Evolutionary conservation across 768 basidiomycete species (phyloP).

Genomic region (Leucosporidium scottii): DNA sequence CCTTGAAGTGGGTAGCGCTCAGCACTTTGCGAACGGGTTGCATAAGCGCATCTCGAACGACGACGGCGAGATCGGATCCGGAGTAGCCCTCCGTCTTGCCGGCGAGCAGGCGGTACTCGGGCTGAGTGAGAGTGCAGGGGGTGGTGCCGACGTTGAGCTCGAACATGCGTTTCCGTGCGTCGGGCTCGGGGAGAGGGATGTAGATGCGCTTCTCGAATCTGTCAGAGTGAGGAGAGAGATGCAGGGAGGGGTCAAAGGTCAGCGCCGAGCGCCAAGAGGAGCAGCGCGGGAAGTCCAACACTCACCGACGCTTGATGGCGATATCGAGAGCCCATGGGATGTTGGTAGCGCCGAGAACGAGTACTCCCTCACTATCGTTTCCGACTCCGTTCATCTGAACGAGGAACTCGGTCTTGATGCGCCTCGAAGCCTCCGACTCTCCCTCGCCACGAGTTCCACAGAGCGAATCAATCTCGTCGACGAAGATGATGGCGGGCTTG

Average conservation of each 20-base stretch:
- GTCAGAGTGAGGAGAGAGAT: background rate
- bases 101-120: constrained; percentile 74
- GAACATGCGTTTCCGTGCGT: constrained; percentile 90
- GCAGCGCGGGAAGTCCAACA: constrained; percentile 4
- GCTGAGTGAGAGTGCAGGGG: constrained; percentile 68
- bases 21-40: constrained; percentile 96
- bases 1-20: constrained; percentile 88
- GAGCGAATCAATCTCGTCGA: constrained; percentile 96
- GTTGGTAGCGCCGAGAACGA: constrained; percentile 95
- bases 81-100: constrained; percentile 83
- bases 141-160: constrained; percentile 91
- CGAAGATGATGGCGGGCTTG: constrained; percentile 97
- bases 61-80: constrained; percentile 87
- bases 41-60: constrained; percentile 96
- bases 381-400: constrained; percentile 99
- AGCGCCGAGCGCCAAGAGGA: background rate
- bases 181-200: constrained; percentile 89
- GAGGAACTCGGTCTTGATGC: constrained; percentile 86
- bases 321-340: constrained; percentile 98
- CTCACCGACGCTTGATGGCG: constrained; percentile 76
- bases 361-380: constrained; percentile 90
- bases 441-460: constrained; percentile 90
- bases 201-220: constrained; percentile 98
- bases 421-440: constrained; percentile 92
- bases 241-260: background rate